A percentile compares a stretch with the other conserved stretches of the same genome.
phyloP scores from a whole-genome alignment of 768 basidiomycete species.

The Lactarius quietus region DNA sequence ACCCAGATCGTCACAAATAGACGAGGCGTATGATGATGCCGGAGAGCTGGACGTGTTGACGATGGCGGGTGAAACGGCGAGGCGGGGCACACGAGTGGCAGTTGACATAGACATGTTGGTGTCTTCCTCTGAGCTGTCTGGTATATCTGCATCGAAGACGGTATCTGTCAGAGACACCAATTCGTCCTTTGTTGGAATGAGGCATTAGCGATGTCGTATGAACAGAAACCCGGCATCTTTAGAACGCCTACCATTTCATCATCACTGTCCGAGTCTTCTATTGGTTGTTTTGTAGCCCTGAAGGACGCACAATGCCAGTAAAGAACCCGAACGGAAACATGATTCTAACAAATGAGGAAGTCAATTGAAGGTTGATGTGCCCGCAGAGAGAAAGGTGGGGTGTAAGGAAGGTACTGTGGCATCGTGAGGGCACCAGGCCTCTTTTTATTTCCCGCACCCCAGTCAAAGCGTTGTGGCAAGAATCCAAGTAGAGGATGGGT shows the following conservation, averaged over 20 bases:
- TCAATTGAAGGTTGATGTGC: neutral
- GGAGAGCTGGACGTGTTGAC: neutral
- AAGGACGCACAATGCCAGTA: neutral
- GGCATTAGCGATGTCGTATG: neutral
- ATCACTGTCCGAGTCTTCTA: conserved; percentile 16
- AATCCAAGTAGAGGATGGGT: neutral
- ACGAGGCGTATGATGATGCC: neutral
- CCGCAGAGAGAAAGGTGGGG: neutral
- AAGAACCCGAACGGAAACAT: conserved; percentile 14
- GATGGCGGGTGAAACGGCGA: neutral
- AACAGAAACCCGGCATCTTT: neutral
- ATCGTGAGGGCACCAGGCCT: neutral
- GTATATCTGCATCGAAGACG: neutral
- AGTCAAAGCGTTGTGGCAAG: conserved; percentile 1
- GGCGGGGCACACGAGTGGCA: neutral
- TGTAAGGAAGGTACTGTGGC: neutral
- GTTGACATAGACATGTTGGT: neutral
- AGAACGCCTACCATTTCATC: conserved; percentile 11
- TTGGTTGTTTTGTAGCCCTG: neutral
- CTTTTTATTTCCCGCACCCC: neutral
- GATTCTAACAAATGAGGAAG: neutral
- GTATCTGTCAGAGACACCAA: neutral
- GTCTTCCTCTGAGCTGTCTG: neutral
- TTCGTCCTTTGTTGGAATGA: conserved; percentile 5
- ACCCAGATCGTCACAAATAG: neutral